These are phyloP conservation scores for Cryptococcus jaspeensis DNA, from an alignment of 1,284 basidiomycete species.

Conservation along the genomic window DNA sequence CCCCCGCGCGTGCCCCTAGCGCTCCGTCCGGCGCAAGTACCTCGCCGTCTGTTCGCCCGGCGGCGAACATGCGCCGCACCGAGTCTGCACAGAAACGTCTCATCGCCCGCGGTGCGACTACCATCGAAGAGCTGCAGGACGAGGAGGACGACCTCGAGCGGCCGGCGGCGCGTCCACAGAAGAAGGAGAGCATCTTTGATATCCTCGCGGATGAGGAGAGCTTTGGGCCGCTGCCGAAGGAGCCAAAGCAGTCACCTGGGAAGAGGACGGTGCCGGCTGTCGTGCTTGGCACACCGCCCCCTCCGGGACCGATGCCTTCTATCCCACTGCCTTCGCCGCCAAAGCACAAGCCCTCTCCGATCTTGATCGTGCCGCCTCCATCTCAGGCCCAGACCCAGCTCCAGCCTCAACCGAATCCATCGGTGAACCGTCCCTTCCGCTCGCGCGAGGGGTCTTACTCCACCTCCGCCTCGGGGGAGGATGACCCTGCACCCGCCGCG, in stretches of 20 bases:
- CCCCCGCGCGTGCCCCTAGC: not conserved
- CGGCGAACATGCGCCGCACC: not conserved
- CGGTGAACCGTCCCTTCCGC: too few species aligned
- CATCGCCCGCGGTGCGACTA: conserved; percentile 29
- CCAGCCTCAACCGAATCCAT: not conserved
- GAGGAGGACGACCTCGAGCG: conserved; percentile 27
- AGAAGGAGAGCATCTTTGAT: conserved; percentile 34
- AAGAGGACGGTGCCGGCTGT: conserved; percentile 39
- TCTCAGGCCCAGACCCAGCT: not conserved
- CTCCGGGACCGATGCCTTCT: conserved; percentile 4
- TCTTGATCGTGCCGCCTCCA: not conserved
- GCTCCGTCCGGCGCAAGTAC: not conserved
- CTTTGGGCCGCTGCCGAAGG: not conserved
- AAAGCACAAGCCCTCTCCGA: conserved; percentile 1
- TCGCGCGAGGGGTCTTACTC: too few species aligned
- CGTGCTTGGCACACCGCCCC: conserved; percentile 37
- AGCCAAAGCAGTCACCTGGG: not conserved
- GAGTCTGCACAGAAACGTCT: conserved; percentile 17
- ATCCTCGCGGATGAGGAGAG: not conserved
- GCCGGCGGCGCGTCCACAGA: not conserved
- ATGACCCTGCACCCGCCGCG: not conserved
- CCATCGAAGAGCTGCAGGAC: conserved; percentile 34
- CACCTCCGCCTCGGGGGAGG: too few species aligned
- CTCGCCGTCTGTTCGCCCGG: conserved; percentile 4
- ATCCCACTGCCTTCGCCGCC: conserved; percentile 2